A percentile compares a stretch with the other conserved stretches of the same genome.
Conservation (phyloP, 2,329 filamentous ascomycete species). For the Ophiocordyceps polyrhachis-furcata region DNA sequence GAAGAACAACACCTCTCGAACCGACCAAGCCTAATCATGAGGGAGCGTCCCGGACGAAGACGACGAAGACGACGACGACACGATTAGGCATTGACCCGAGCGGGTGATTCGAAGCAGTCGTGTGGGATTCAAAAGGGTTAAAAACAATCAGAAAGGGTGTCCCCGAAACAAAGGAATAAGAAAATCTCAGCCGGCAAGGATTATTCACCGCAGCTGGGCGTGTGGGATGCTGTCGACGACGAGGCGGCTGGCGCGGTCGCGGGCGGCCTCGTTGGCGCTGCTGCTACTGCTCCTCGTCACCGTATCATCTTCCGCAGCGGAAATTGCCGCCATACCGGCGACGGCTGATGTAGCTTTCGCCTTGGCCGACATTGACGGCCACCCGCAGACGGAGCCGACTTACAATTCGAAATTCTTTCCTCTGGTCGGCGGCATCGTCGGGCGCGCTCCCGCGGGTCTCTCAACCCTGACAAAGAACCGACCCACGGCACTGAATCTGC, state of each 20-base stretch:
- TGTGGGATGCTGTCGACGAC: background rate
- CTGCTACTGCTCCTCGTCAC: background rate
- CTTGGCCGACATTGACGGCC: background rate
- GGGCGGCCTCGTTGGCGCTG: background rate
- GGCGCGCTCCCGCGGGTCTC: conserved; percentile 34
- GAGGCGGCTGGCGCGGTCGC: background rate
- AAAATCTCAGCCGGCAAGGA: background rate
- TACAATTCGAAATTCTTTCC: conserved; percentile 44
- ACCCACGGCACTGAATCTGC: conserved; percentile 37
- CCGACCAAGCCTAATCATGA: background rate
- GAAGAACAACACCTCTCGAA: background rate
- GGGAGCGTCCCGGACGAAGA: background rate
- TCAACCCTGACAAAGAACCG: conserved; percentile 44
- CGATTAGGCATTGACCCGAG: background rate
- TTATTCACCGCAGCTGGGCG: background rate
- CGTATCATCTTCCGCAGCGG: background rate
- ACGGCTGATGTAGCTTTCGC: background rate
- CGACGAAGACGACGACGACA: background rate
- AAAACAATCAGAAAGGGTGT: background rate
- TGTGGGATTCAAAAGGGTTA: background rate
- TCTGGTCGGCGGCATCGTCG: conserved; percentile 44
- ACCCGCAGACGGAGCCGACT: background rate
- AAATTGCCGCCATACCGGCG: background rate
- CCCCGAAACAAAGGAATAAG: background rate
- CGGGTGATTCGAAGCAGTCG: background rate